Percentiles rank a stretch among this genome's conserved stretches.
Evolutionary conservation across 768 basidiomycete species (phyloP).

Genomic region (Hericium rajendrae): DNA sequence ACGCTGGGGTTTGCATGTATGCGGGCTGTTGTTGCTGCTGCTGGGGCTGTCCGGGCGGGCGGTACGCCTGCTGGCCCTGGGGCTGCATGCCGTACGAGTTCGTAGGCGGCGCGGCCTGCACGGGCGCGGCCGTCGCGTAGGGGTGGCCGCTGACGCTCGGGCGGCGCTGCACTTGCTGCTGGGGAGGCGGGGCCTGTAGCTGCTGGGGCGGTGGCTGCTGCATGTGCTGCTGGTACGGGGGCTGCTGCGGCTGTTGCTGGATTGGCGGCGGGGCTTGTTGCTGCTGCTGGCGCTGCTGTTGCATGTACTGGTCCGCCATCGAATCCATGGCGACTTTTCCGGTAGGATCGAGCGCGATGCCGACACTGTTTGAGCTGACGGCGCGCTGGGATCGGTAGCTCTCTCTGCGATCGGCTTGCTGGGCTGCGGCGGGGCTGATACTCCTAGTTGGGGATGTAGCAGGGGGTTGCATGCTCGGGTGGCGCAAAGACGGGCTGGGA

Average conservation of each 20-base stretch:
- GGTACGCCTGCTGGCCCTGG: constrained; percentile 21
- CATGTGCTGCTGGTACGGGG: constrained; percentile 13
- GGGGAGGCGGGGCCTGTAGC: constrained; percentile 10
- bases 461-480: neutral
- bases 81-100: constrained; percentile 1
- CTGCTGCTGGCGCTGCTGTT: constrained; percentile 21
- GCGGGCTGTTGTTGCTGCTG: constrained; percentile 1
- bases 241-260: constrained; percentile 26
- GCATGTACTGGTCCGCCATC: constrained; percentile 45
- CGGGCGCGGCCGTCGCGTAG: constrained; percentile 8
- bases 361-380: constrained; percentile 71
- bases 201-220: constrained; percentile 23
- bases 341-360: constrained; percentile 72
- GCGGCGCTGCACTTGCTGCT: constrained; percentile 5
- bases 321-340: constrained; percentile 77
- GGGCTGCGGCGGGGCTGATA: constrained; percentile 37
- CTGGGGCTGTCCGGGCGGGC: constrained; percentile 6
- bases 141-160: constrained; percentile 9
- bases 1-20: neutral
- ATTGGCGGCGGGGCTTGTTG: constrained; percentile 25
- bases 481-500: constrained; percentile 45
- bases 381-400: constrained; percentile 28
- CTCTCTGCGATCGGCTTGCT: constrained; percentile 6
- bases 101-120: constrained; percentile 1
- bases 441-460: constrained; percentile 29